Base-by-base conservation (phyloP, 2,329 filamentous ascomycete species). In the Trichoderma polysporum region DNA sequence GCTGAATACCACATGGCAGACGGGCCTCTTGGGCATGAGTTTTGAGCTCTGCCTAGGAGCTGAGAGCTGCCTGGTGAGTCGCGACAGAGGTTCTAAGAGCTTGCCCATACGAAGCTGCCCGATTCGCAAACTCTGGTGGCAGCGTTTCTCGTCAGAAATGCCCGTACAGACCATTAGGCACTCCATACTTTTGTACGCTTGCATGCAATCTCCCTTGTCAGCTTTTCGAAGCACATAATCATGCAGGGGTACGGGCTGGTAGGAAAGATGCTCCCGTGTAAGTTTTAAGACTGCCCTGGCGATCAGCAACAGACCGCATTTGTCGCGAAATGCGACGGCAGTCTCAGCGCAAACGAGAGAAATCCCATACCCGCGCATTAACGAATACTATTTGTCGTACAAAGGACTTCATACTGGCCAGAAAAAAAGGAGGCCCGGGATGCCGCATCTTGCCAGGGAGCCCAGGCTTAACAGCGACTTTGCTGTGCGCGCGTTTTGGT, bases 1-100 rank as follows among this genome's bases (percentile, higher is more conserved):
- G 41, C 49, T 65, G 68, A 33, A 49, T 29, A 65, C 63, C 68
- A 68, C 59, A 68, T 67, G 66, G 66, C 68, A 53, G 41, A 68
- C 60, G 66, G 57, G 52, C 47, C 58, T 52, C 59, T 41, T 35
- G 60, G 25, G 35, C 17, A 63, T 31, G 57, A 47, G 39, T 19
- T 27, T 15, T 35, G n/a, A 37, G 53, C 53, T 56, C 53, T 37
- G 52, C 12, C 25, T 5, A 25, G 47, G 4, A 10, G 19, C 31
- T 25, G 25, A n/a, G 27, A 61, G 45, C 45, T 54, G 17, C 27
- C n/a, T 53, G 50, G 27, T 35, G 33, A 31, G 49, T 5, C 15
- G 47, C 3, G 15, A 25, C 22, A 31, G 49, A 33, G 41, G 41
- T 3, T 12, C 39, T 10, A 17, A 22, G 41, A 22, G 41, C 41